A percentile compares a stretch with the other conserved stretches of the same genome.
Conservation (phyloP, 129 eudicot species). For the Pseudognaphalium luteoalbum region DNA sequence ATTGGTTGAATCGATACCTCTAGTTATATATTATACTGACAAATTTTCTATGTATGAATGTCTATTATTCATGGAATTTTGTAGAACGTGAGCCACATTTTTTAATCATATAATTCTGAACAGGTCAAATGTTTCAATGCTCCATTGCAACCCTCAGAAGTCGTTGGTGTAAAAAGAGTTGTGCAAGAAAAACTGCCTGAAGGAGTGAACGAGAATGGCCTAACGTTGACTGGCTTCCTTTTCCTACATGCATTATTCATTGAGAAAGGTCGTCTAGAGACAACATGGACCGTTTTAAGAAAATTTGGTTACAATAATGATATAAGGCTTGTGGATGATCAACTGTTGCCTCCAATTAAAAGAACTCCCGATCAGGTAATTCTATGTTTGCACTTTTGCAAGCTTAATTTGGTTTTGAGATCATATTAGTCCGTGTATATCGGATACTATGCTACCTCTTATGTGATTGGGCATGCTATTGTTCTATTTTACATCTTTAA, state of each 20-base stretch:
- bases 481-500: background rate
- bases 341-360: constrained; percentile 71
- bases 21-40: constrained; percentile 1
- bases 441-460: no score
- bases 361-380: constrained; percentile 81
- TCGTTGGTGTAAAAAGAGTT: constrained; percentile 88
- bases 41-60: background rate
- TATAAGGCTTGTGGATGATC: constrained; percentile 73
- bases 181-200: constrained; percentile 88
- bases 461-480: background rate
- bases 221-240: constrained; percentile 86
- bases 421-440: background rate
- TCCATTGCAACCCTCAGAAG: constrained; percentile 93
- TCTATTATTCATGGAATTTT: background rate
- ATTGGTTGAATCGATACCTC: background rate
- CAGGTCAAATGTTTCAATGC: constrained; percentile 97
- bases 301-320: constrained; percentile 93
- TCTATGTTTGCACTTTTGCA: background rate
- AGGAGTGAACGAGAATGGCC: constrained; percentile 86
- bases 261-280: constrained; percentile 90
- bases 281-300: constrained; percentile 94
- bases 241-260: constrained; percentile 91
- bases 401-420: background rate
- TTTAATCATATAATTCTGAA: constrained; percentile 17
- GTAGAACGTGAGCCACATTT: constrained; percentile 4